Evolutionary conservation across 2,329 filamentous ascomycete species (phyloP).

Genomic region (Incumbomyces lentus): DNA sequence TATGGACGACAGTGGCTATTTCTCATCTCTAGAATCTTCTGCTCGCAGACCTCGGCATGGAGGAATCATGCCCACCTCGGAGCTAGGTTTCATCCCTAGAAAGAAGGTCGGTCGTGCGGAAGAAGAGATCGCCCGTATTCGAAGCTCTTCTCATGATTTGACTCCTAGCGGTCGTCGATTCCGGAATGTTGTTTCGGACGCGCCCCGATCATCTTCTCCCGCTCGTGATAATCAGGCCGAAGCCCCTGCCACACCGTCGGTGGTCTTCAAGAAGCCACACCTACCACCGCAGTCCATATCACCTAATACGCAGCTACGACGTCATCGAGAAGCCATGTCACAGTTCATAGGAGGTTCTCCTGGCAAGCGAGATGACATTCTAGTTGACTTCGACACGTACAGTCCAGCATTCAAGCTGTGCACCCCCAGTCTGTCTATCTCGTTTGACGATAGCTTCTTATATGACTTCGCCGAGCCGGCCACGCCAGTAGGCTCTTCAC

Average conservation of each 20-base stretch:
- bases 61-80: conserved; percentile 59
- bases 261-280: conserved; percentile 64
- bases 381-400: conserved; percentile 31
- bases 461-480: conserved; percentile 29
- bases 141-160: conserved; percentile 76
- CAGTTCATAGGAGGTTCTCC: conserved; percentile 77
- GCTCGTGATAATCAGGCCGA: conserved; percentile 10
- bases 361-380: conserved; percentile 36
- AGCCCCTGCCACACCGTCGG: conserved; percentile 17
- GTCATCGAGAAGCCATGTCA: conserved; percentile 74
- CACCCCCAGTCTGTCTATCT: conserved; percentile 28
- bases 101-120: conserved; percentile 86
- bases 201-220: conserved; percentile 17
- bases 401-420: conserved; percentile 43
- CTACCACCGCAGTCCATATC: conserved; percentile 68
- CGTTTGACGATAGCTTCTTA: conserved; percentile 43
- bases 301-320: conserved; percentile 80
- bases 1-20: conserved; percentile 92
- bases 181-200: conserved; percentile 28
- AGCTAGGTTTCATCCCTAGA: conserved; percentile 54
- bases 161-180: conserved; percentile 59
- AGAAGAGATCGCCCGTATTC: conserved; percentile 86
- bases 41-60: conserved; percentile 61
- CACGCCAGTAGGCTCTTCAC: conserved; percentile 29
- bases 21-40: conserved; percentile 90